These are phyloP conservation scores for Elsinoe australis DNA, from an alignment of 2,329 filamentous ascomycete genomes.

Conservation along the genomic window DNA sequence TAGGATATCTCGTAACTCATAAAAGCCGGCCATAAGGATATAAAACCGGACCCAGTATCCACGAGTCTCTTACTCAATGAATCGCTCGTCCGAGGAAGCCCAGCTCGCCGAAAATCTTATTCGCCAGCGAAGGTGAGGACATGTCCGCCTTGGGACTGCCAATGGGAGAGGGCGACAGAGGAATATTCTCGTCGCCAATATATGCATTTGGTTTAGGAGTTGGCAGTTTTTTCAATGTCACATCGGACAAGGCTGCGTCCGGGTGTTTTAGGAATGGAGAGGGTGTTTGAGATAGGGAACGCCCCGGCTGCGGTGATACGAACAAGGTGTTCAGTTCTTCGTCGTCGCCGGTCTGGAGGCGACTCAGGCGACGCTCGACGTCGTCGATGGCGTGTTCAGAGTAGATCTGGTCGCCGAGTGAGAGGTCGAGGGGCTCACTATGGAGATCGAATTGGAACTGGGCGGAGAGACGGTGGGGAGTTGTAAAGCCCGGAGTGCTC, in stretches of 20 bases:
- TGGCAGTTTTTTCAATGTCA: constrained; percentile 4
- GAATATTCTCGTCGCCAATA: not conserved
- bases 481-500: constrained; percentile 25
- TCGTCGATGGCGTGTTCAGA: not conserved
- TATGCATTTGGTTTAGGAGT: constrained; percentile 9
- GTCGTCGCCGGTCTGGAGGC: constrained; percentile 13
- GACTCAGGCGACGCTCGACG: constrained; percentile 15
- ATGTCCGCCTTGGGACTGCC: constrained; percentile 10
- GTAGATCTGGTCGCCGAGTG: not conserved
- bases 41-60: not conserved
- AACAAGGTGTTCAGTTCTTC: not conserved
- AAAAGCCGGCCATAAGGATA: not conserved
- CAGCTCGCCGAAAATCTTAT: constrained; percentile 28
- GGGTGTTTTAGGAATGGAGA: constrained; percentile 8
- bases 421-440: not conserved
- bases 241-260: constrained; percentile 9
- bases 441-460: constrained; percentile 3
- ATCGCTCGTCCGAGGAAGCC: constrained; percentile 27
- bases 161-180: constrained; percentile 6
- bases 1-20: constrained; percentile 1
- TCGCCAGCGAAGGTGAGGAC: constrained; percentile 21
- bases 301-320: not conserved
- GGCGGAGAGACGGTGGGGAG: constrained; percentile 23
- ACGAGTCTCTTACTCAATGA: not conserved
- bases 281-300: constrained; percentile 13